Base-by-base conservation (phyloP, 805 yeast genomes). In the Ogataea pignaliae region DNA sequence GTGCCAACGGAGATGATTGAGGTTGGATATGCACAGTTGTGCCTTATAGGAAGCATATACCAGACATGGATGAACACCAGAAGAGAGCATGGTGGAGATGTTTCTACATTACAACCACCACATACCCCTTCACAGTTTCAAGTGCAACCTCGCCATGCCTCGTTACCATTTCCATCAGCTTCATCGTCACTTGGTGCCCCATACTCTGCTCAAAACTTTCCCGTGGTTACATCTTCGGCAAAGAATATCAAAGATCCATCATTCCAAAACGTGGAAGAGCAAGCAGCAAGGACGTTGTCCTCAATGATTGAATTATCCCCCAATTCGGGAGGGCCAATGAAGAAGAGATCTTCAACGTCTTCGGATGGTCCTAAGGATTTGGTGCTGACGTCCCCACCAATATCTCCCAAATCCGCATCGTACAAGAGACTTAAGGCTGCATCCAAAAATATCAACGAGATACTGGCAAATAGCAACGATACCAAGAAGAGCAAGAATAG, bases 231-330 rank as follows among this genome's bases (percentile, higher is more conserved):
- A 33, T 40, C 43, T 47, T 40, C n/a, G 39, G 37, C 39, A 39
- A 40, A 9, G 38, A 37, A 29, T 45, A 40, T 37, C 37, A 42
- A 28, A 11, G 38, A 7, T 28, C 32, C 41, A 32, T 40, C 28
- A 11, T 46, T 42, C 34, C 53, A 47, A 16, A 52, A 48, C 34
- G 46, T 57, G 42, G 64, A 59, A 40, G 60, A 57, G 28, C 62
- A 59, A 47, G 64, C 60, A 1, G 60, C 59, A 3, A 49, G 54
- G 36, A 56, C 62, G 1, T 48, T 59, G n/a, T 54, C 57, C 12
- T 52, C 61, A 21, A 51, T 59, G 57, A 52, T 55, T 33, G 59
- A 48, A 31, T 34, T 41, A 36, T 26, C 49, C 33, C 13, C 45
- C 11, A 21, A 12, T 6, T 30, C 15, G 33, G 3, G 39, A 14